Percentiles rank a stretch among this genome's conserved stretches.
Evolutionary conservation across 768 basidiomycete species (phyloP).

Genomic region (Daedaleopsis sinensis): DNA sequence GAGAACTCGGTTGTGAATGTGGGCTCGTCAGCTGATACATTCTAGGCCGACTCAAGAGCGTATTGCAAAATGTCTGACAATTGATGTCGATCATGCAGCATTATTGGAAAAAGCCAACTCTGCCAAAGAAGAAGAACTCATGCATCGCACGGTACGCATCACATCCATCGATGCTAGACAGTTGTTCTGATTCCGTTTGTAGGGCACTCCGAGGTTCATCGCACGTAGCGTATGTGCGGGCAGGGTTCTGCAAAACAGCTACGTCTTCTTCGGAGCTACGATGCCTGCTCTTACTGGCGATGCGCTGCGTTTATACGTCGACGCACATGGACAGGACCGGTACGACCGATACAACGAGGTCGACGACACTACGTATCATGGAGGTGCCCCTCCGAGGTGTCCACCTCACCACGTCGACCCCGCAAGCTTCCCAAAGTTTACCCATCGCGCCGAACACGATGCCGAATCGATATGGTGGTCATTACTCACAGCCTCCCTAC

Average conservation of each 20-base stretch:
- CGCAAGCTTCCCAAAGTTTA: not conserved
- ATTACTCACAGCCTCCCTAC: not conserved
- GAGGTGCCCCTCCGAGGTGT: not conserved
- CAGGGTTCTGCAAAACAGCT: not conserved
- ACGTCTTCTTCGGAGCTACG: not conserved
- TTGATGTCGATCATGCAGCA: slow-evolving; percentile 12
- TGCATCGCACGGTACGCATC: not conserved
- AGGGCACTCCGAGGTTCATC: slow-evolving; percentile 8
- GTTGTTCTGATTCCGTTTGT: not conserved
- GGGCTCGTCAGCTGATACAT: not conserved
- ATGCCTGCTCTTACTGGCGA: slow-evolving; percentile 9
- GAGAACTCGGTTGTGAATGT: not conserved
- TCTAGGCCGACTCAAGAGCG: not conserved
- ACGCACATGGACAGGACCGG: slow-evolving; percentile 4
- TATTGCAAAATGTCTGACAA: slow-evolving; percentile 3
- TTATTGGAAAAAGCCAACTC: not conserved
- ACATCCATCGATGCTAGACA: not conserved
- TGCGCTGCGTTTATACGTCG: not conserved
- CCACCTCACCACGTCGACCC: not conserved
- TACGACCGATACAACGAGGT: slow-evolving; percentile 15
- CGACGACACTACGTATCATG: not conserved
- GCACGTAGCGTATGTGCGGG: slow-evolving; percentile 2
- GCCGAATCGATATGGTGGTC: slow-evolving; percentile 19
- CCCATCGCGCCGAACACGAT: slow-evolving; percentile 18
- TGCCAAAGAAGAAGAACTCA: not conserved